Evolutionary conservation across 1,139 yeast species (phyloP).

Genomic region (Tardiomyces digboiensis): DNA sequence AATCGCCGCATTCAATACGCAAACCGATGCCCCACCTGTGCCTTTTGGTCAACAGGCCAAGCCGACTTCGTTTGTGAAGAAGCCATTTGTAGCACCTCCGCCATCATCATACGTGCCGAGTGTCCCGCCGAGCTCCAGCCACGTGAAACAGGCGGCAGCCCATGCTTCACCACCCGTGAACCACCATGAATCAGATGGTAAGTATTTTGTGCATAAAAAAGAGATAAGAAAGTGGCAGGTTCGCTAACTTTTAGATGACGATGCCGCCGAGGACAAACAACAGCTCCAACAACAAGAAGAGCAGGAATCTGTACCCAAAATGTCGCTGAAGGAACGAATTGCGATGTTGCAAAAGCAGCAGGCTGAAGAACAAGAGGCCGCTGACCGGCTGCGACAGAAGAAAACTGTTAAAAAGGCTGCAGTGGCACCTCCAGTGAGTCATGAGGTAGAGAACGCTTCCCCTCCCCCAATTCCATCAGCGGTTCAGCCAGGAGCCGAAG

Average conservation of each 20-base stretch:
- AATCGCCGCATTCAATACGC: slow-evolving; percentile 35
- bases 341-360: slow-evolving; percentile 76
- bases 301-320: slow-evolving; percentile 53
- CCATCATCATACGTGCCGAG: slow-evolving; percentile 33
- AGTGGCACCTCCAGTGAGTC: no score
- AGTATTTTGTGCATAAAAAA: no score
- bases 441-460: neutral
- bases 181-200: no score
- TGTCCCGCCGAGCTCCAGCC: slow-evolving; percentile 6
- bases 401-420: slow-evolving; percentile 38
- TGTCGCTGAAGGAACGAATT: slow-evolving; percentile 82
- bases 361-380: slow-evolving; percentile 70
- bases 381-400: slow-evolving; percentile 46
- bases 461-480: neutral
- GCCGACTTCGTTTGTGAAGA: slow-evolving; percentile 28
- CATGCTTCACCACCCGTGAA: neutral
- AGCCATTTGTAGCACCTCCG: slow-evolving; percentile 31
- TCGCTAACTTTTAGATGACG: no score
- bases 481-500: neutral
- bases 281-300: slow-evolving; percentile 22
- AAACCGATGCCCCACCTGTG: slow-evolving; percentile 30
- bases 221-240: no score
- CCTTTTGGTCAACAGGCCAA: slow-evolving; percentile 25
- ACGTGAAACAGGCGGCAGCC: neutral
- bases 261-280: no score